Percentiles rank a stretch among this genome's conserved stretches.
Evolutionary conservation across 495 filamentous ascomycete genomes (phyloP).

Genomic region (Aspergillus carlsbadensis): DNA sequence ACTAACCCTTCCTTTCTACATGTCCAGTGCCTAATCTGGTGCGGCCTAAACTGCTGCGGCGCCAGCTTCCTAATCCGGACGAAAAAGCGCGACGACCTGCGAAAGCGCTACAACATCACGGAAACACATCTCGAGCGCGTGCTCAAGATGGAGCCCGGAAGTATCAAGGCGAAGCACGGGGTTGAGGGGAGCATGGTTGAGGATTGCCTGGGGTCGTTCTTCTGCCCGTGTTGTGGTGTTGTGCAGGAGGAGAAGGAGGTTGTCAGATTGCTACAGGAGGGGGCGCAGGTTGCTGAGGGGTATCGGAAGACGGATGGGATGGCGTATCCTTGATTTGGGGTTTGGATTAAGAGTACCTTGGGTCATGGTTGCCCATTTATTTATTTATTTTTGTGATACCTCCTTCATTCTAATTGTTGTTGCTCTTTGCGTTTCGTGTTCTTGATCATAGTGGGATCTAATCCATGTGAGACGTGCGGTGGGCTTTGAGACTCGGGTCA

Average conservation of each 20-base stretch:
- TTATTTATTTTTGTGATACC: too few relatives aligned
- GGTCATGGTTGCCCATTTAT: too few relatives aligned
- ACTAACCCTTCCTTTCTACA: too few relatives aligned
- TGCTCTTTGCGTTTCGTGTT: too few relatives aligned
- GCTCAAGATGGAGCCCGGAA: conserved; percentile 1
- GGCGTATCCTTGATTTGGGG: neutral
- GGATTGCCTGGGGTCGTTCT: conserved; percentile 9
- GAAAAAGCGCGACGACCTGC: conserved; percentile 5
- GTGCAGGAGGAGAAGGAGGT: conserved; percentile 12
- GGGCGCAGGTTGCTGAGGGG: neutral
- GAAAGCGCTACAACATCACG: conserved; percentile 7
- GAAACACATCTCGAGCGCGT: conserved; percentile 6
- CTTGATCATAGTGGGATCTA: too few relatives aligned
- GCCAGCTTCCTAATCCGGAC: conserved; percentile 9
- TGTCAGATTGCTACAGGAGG: neutral
- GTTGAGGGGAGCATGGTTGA: conserved; percentile 6
- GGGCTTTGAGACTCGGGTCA: too few relatives aligned
- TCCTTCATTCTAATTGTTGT: too few relatives aligned
- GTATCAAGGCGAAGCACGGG: conserved; percentile 10
- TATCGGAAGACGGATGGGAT: conserved; percentile 9
- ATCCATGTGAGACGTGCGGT: too few relatives aligned
- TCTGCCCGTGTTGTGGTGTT: conserved; percentile 4
- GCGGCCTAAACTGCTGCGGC: conserved; percentile 9
- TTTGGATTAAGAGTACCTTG: neutral
- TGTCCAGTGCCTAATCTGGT: conserved; percentile 11